Base-by-base conservation (phyloP, 2,329 filamentous ascomycete genomes). In the Fusarium nisikadoi region DNA sequence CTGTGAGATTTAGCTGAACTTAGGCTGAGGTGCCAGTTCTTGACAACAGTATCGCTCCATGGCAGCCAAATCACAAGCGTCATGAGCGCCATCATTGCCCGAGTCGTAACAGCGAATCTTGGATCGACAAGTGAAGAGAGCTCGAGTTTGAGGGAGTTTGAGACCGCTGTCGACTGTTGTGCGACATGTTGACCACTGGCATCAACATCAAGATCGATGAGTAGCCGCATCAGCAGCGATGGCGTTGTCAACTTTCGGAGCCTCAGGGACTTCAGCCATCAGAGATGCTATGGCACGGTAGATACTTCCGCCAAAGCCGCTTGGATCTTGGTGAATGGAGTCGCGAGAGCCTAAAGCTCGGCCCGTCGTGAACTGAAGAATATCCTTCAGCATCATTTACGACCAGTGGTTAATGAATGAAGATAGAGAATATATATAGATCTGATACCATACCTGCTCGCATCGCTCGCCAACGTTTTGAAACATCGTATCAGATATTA, bases 361-460 rank as follows among this genome's bases (percentile, higher is more conserved):
- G 16, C 6, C 23, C 2, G 6, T 43, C 23, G 8, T 10, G 5
- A 11, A 43, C 4, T 3, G 7, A 19, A 19, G 4, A 3, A 20
- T 16, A 6, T 27, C 13, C 4, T 5, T 27, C 19, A 11, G 11
- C 23, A 19, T 17, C 9, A 45, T 27, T 12, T 20, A 14, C 2
- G 42, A 6, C 6, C 5, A 17, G 11, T 5, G 20, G 33, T 0
- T 4, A 7, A 31, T 23, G 10, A 19, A 17, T 0, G 8, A 17
- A 9, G 5, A 3, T 6, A 12, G 4, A 5, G 4, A 6, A 8
- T 33, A 12, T 4, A n/a, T 4, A 17, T 31, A 0, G 6, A 23
- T 9, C 1, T 11, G 6, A 20, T 20, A 27, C 8, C 1, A 25
- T 19, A 12, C 0, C 12, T 2, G 19, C 25, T 27, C 8, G 3